phyloP scores from a whole-genome alignment of 257 asterid genomes.

The Sherardia arvensis region DNA sequence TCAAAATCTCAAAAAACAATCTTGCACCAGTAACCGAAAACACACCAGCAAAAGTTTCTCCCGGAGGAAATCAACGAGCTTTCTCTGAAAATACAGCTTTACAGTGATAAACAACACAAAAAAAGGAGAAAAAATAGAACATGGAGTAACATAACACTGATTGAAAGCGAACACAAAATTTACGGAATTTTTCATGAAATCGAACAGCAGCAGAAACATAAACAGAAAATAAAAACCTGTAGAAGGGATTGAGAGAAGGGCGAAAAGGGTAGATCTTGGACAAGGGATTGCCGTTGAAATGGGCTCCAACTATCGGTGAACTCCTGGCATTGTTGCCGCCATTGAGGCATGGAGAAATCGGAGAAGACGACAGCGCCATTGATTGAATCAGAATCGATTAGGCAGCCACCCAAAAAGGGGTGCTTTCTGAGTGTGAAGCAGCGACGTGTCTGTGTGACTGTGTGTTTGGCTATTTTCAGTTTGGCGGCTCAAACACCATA shows the following conservation, averaged over 20 bases:
- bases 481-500: too few species aligned
- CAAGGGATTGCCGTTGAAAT: background rate
- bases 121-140: background rate
- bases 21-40: background rate
- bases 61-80: background rate
- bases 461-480: background rate
- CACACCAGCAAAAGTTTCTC: background rate
- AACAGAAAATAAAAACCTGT: background rate
- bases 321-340: background rate
- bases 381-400: background rate
- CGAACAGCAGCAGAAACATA: background rate
- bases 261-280: slow-evolving; percentile 38
- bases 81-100: background rate
- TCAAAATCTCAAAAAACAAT: background rate
- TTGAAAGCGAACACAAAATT: background rate
- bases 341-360: background rate
- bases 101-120: background rate
- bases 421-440: background rate
- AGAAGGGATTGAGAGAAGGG: slow-evolving; percentile 21
- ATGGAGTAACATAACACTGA: background rate
- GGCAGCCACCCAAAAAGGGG: background rate
- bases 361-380: slow-evolving; percentile 5
- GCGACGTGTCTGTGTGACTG: background rate
- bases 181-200: background rate
- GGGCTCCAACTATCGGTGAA: background rate